phyloP scores from a whole-genome alignment of 306 rosid genomes.

The Sophora flavescens region DNA sequence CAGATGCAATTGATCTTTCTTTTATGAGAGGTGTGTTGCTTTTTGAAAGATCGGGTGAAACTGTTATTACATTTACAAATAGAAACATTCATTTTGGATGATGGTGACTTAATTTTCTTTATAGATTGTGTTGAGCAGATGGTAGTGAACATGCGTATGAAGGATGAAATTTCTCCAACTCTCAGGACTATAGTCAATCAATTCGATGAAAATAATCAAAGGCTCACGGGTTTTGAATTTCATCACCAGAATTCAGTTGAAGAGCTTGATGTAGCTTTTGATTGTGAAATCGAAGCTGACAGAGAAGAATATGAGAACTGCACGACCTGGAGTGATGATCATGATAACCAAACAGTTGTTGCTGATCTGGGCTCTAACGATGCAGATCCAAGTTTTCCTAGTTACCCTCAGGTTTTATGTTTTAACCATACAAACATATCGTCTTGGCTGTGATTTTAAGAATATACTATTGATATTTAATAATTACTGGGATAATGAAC shows the following conservation, averaged over 20 bases:
- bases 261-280: conserved; percentile 49
- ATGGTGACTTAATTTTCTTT: conserved; percentile 23
- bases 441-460: conserved; percentile 31
- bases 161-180: conserved; percentile 93
- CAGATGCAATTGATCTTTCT: conserved; percentile 81
- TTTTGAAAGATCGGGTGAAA: conserved; percentile 39
- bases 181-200: conserved; percentile 71
- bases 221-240: conserved; percentile 65
- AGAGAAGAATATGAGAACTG: conserved; percentile 59
- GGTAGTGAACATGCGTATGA: conserved; percentile 64
- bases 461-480: conserved; percentile 37
- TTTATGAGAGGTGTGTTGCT: conserved; percentile 80
- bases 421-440: conserved; percentile 10
- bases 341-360: conserved; percentile 58
- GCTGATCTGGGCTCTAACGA: conserved; percentile 61
- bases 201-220: conserved; percentile 81
- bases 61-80: conserved; percentile 38
- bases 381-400: conserved; percentile 69
- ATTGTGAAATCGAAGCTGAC: conserved; percentile 60
- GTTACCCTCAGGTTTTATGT: conserved; percentile 70
- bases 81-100: conserved; percentile 36
- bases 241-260: conserved; percentile 54
- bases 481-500: conserved; percentile 37
- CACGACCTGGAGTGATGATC: conserved; percentile 69
- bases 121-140: conserved; percentile 84